These are phyloP conservation scores for Candida khao-thaluensis DNA, from an alignment of 805 yeast species.

Conservation along the genomic window DNA sequence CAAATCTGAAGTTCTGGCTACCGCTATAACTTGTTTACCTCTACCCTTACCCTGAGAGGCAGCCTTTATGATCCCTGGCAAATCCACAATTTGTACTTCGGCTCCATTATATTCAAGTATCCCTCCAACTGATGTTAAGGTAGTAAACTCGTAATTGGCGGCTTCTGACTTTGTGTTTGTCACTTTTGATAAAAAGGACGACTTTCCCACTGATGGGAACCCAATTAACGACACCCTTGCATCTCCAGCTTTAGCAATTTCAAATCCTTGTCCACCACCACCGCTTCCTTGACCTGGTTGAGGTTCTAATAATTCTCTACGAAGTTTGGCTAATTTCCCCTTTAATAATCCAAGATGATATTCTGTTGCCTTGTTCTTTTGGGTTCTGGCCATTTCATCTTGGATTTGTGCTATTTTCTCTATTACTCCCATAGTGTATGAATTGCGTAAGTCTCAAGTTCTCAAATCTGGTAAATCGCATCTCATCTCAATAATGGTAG, in stretches of 20 bases:
- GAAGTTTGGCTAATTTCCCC: slow-evolving; percentile 89
- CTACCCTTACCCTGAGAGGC: slow-evolving; percentile 97
- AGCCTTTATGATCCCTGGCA: slow-evolving; percentile 96
- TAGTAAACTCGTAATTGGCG: slow-evolving; percentile 93
- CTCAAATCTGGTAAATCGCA: slow-evolving; percentile 3
- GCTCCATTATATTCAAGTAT: slow-evolving; percentile 95
- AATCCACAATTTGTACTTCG: slow-evolving; percentile 93
- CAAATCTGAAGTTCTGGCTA: slow-evolving; percentile 92
- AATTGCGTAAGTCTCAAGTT: neutral
- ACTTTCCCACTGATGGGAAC: slow-evolving; percentile 96
- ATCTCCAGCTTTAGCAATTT: slow-evolving; percentile 93
- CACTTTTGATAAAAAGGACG: slow-evolving; percentile 82
- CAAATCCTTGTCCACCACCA: slow-evolving; percentile 86
- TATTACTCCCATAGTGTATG: slow-evolving; percentile 24
- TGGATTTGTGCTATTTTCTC: slow-evolving; percentile 89
- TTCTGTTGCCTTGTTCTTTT: slow-evolving; percentile 96
- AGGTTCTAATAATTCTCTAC: slow-evolving; percentile 90
- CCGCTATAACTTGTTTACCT: slow-evolving; percentile 94
- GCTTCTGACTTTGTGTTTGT: slow-evolving; percentile 94
- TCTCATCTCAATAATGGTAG: slow-evolving; percentile 1
- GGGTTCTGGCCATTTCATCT: slow-evolving; percentile 91
- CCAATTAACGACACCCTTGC: slow-evolving; percentile 95
- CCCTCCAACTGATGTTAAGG: slow-evolving; percentile 95
- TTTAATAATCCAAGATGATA: slow-evolving; percentile 91
- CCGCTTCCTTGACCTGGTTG: slow-evolving; percentile 71